Conservation (phyloP, 768 basidiomycete genomes). For the Myochromella boudieri region DNA sequence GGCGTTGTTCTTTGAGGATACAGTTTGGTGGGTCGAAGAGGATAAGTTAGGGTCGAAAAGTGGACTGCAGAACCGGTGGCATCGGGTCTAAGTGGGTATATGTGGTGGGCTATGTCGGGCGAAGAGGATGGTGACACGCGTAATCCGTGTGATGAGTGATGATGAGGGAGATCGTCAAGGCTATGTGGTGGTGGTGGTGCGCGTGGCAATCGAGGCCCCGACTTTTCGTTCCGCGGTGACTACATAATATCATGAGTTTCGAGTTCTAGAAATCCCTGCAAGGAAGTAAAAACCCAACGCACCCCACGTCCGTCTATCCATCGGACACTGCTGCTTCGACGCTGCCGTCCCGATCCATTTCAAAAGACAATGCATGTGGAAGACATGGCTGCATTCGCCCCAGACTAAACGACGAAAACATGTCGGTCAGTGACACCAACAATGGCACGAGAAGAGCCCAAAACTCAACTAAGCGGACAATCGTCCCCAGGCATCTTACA, state of each 20-base stretch:
- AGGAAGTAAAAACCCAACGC: slow-evolving; percentile 25
- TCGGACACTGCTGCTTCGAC: slow-evolving; percentile 97
- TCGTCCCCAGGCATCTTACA: slow-evolving; percentile 98
- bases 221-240: slow-evolving; percentile 58
- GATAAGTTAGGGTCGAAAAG: slow-evolving; percentile 7
- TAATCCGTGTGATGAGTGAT: too few species aligned
- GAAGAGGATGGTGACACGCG: neutral
- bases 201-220: slow-evolving; percentile 21
- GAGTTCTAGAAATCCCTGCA: neutral
- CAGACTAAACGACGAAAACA: slow-evolving; percentile 61
- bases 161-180: too few species aligned
- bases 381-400: slow-evolving; percentile 97
- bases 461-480: slow-evolving; percentile 77
- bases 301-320: slow-evolving; percentile 96
- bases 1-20: neutral
- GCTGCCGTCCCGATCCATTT: slow-evolving; percentile 93
- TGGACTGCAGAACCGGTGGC: too few species aligned
- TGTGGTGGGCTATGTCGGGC: neutral
- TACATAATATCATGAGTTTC: slow-evolving; percentile 16
- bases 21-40: neutral
- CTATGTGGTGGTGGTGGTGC: too few species aligned
- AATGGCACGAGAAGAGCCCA: neutral
- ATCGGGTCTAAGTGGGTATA: neutral
- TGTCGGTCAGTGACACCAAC: slow-evolving; percentile 19
- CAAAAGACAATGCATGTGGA: slow-evolving; percentile 97